Base-by-base conservation (phyloP, 2,329 filamentous ascomycete genomes). In the Colletotrichum sp. region DNA sequence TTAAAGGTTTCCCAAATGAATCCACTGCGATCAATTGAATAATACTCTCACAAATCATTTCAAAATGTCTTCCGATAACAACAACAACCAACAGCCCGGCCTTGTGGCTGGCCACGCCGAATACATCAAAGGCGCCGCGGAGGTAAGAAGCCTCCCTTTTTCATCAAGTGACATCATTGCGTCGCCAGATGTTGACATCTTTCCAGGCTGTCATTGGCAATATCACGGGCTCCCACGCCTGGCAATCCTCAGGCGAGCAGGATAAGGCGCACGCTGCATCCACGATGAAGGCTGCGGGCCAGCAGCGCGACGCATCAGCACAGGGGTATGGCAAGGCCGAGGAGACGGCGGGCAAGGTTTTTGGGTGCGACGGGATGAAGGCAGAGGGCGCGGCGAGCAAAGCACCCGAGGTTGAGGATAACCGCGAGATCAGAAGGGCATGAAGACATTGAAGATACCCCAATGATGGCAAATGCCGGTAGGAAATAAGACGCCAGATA, bases 321-420 rank as follows among this genome's bases (percentile, higher is more conserved):
- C 85, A 89, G 59, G 93, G 93, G 0, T 92, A 89, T 71, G 93
- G 93, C 44, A 91, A 89, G 80, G 87, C 88, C 4, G 93, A 95
- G 82, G 90, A 94, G 86, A 81, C 92, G 64, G 90, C 92, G 0
- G 93, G 93, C 7, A 91, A 90, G 80, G 84, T 90, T 1, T 89
- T 91, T 0, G 93, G 93, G 0, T 95, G 93, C 78, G 91, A 93
- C 83, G 93, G 93, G 0, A 95, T 95, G 93, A 86, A 90, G 83
- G 88, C 89, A 71, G 92, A 94, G 82, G 92, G 92, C 0, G 87
- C 85, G 16, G 88, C 86, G 21, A 92, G 90, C 80, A 84, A 83
- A 71, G 84, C 82, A 77, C n/a, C 44, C 6, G 81, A 84, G 71
- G 30, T 39, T 4, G 21, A 44, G 21, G 62, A 28, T 18, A 24